Evolutionary conservation across 1,284 basidiomycete species (phyloP).

Genomic region (Gymnopus androsaceus): DNA sequence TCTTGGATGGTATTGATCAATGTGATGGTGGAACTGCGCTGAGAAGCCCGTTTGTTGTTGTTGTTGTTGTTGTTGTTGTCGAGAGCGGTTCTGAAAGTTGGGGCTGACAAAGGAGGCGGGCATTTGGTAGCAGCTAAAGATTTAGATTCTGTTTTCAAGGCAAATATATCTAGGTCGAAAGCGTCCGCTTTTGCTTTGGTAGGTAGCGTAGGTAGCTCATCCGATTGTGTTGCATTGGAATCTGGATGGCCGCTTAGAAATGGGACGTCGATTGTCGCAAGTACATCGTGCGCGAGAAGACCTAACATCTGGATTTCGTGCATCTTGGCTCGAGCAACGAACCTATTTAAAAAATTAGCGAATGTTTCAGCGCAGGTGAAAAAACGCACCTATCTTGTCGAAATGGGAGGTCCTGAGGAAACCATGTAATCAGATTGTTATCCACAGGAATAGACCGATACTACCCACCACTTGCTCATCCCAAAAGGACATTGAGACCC

Average conservation of each 20-base stretch:
- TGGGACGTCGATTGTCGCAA: slow-evolving; percentile 83
- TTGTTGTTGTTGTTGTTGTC: slow-evolving; percentile 20
- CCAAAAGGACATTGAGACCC: slow-evolving; percentile 82
- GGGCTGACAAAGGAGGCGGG: neutral
- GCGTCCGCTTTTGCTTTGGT: slow-evolving; percentile 63
- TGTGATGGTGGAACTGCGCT: slow-evolving; percentile 46
- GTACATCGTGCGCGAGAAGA: slow-evolving; percentile 85
- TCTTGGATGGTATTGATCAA: slow-evolving; percentile 67
- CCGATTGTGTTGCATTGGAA: slow-evolving; percentile 14
- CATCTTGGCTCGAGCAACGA: slow-evolving; percentile 90
- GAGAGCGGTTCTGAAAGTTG: too few relatives aligned
- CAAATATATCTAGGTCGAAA: slow-evolving; percentile 71
- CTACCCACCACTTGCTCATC: slow-evolving; percentile 64
- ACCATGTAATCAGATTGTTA: too few relatives aligned
- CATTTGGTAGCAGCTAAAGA: slow-evolving; percentile 11
- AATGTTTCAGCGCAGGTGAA: slow-evolving; percentile 3
- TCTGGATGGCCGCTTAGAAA: slow-evolving; percentile 52
- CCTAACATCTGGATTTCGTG: slow-evolving; percentile 94
- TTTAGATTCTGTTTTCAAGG: slow-evolving; percentile 44
- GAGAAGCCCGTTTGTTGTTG: slow-evolving; percentile 39
- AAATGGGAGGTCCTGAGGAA: slow-evolving; percentile 69
- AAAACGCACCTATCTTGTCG: slow-evolving; percentile 70
- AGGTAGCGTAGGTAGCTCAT: slow-evolving; percentile 33
- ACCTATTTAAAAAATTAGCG: slow-evolving; percentile 45
- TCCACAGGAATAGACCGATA: neutral